phyloP scores from a whole-genome alignment of 805 yeast genomes.

The Kodamaea fukazawae region DNA sequence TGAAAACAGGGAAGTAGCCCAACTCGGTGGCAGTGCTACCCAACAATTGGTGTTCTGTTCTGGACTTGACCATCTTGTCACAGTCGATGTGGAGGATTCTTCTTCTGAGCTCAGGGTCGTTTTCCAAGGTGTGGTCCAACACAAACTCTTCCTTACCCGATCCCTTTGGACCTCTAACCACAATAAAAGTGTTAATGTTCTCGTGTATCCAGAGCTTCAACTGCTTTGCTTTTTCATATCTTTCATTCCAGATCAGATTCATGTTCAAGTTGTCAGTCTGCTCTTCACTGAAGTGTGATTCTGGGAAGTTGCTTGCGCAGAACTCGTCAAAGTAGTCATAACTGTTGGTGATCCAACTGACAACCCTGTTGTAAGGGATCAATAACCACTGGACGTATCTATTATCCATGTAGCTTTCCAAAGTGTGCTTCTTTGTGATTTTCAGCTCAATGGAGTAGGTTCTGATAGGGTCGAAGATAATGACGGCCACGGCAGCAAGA shows the following conservation, averaged over 20 bases:
- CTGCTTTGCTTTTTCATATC: constrained; percentile 65
- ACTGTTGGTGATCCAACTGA: constrained; percentile 28
- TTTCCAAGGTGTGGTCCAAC: constrained; percentile 59
- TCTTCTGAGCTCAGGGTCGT: constrained; percentile 38
- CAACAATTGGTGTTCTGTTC: constrained; percentile 70
- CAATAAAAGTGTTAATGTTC: constrained; percentile 84
- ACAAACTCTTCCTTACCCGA: constrained; percentile 88
- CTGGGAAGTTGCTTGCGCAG: constrained; percentile 14
- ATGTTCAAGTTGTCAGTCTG: constrained; percentile 11
- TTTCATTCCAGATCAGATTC: constrained; percentile 62
- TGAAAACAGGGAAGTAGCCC: constrained; percentile 92
- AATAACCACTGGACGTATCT: constrained; percentile 24
- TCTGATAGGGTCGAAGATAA: constrained; percentile 91
- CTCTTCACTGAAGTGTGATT: constrained; percentile 29
- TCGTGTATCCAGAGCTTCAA: constrained; percentile 79
- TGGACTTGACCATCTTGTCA: constrained; percentile 65
- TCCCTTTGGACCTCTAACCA: constrained; percentile 91
- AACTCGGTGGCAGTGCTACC: constrained; percentile 67
- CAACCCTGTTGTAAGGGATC: constrained; percentile 26
- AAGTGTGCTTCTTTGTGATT: constrained; percentile 57
- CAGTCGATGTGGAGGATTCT: constrained; percentile 76
- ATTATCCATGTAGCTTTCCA: constrained; percentile 45
- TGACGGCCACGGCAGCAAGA: constrained; percentile 75
- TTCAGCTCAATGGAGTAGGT: constrained; percentile 73
- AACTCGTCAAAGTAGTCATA: constrained; percentile 37